phyloP scores from a whole-genome alignment of 192 early-diverging fungal genomes.

The Pilobolus umbonatus region DNA sequence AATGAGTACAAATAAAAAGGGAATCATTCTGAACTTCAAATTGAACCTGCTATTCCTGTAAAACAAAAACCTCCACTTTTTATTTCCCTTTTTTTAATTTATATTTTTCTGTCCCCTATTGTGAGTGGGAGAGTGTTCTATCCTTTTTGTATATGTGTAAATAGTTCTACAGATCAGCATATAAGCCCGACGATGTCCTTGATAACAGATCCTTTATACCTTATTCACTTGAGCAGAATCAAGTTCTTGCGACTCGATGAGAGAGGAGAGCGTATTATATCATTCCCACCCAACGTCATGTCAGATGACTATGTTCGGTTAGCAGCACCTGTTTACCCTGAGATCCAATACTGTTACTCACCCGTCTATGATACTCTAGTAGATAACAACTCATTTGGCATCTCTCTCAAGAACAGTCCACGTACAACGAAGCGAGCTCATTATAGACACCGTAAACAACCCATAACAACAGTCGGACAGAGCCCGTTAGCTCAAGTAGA shows the following conservation, averaged over 20 bases:
- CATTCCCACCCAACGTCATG: slow-evolving; percentile 52
- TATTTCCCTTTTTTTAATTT: neutral
- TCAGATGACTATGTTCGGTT: slow-evolving; percentile 59
- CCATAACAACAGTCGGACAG: slow-evolving; percentile 17
- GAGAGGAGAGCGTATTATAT: slow-evolving; percentile 68
- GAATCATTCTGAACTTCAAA: no score
- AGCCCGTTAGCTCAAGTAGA: slow-evolving; percentile 40
- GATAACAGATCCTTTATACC: slow-evolving; percentile 63
- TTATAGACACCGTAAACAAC: slow-evolving; percentile 17
- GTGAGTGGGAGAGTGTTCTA: neutral
- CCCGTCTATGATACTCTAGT: slow-evolving; percentile 35
- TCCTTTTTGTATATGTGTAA: slow-evolving; percentile 2
- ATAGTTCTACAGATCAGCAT: neutral
- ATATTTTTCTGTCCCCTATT: slow-evolving; percentile 4
- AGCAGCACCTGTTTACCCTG: slow-evolving; percentile 51
- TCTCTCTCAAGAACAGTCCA: slow-evolving; percentile 27
- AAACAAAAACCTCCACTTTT: no score
- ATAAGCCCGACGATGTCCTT: no score
- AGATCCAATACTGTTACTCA: slow-evolving; percentile 57
- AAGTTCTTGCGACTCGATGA: slow-evolving; percentile 72
- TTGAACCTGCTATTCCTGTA: no score
- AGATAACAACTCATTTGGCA: slow-evolving; percentile 26
- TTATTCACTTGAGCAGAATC: slow-evolving; percentile 74
- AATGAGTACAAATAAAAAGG: no score
- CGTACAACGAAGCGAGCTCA: slow-evolving; percentile 25